phyloP scores from a whole-genome alignment of 192 early-diverging fungal genomes.

The Obelidium mucronatum region DNA sequence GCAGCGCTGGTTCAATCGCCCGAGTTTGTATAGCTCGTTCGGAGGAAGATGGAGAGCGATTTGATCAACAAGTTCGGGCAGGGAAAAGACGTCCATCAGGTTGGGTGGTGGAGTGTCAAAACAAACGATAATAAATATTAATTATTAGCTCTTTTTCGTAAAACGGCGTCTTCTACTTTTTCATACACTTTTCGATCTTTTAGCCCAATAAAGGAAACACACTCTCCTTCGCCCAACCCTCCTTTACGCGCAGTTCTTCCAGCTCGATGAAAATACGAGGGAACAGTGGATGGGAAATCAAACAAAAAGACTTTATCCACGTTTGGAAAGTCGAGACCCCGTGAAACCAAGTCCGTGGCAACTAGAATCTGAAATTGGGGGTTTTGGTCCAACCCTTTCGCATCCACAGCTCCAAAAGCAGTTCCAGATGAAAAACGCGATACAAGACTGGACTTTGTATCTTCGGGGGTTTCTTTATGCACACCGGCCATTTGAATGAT shows the following conservation, averaged over 20 bases:
- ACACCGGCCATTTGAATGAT: slow-evolving; percentile 10
- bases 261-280: slow-evolving; percentile 91
- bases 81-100: background rate
- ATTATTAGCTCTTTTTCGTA: background rate
- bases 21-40: background rate
- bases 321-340: slow-evolving; percentile 87
- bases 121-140: background rate
- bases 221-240: slow-evolving; percentile 65
- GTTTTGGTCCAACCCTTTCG: background rate
- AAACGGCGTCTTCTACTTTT: background rate
- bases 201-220: slow-evolving; percentile 20
- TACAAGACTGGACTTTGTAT: slow-evolving; percentile 10
- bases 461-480: slow-evolving; percentile 5
- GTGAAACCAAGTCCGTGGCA: slow-evolving; percentile 86
- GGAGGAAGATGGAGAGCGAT: background rate
- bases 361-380: slow-evolving; percentile 60
- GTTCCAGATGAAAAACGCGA: slow-evolving; percentile 17
- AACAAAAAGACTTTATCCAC: slow-evolving; percentile 86
- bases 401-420: background rate
- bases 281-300: slow-evolving; percentile 82
- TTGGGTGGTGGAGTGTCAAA: background rate
- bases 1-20: background rate
- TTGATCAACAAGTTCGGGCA: background rate
- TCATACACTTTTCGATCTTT: background rate
- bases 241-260: slow-evolving; percentile 91